Percentiles rank a stretch among this genome's conserved stretches.
These are phyloP conservation scores for Trichoderma erinaceum DNA, from an alignment of 495 filamentous ascomycete species.

Conservation along the genomic window DNA sequence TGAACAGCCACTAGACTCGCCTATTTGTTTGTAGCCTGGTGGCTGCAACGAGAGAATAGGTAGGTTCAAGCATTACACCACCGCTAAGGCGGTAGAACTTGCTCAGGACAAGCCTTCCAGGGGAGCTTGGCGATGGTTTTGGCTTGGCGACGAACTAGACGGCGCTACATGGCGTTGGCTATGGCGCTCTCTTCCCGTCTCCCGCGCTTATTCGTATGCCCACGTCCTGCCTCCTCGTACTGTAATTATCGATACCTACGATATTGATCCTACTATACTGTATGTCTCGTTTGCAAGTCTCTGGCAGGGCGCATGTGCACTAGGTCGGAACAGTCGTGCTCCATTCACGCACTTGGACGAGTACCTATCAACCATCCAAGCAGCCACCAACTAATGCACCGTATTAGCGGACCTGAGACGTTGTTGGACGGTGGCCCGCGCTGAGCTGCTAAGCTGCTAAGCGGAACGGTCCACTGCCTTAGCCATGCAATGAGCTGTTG, in stretches of 20 bases:
- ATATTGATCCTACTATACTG: too few species aligned
- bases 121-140: not conserved
- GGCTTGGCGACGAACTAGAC: not conserved
- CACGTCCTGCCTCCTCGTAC: not conserved
- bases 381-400: too few species aligned
- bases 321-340: too few species aligned
- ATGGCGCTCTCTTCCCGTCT: not conserved
- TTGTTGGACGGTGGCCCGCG: not conserved
- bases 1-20: too few species aligned
- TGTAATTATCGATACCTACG: too few species aligned
- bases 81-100: not conserved
- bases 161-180: not conserved
- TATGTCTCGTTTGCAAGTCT: too few species aligned
- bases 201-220: not conserved
- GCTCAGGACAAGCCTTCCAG: not conserved
- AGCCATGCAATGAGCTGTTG: not conserved
- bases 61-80: not conserved
- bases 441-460: not conserved
- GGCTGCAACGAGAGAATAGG: not conserved
- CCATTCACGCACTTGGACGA: too few species aligned
- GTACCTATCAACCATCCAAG: too few species aligned
- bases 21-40: too few species aligned
- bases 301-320: too few species aligned
- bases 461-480: slow-evolving; percentile 12
- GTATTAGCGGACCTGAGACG: too few species aligned